Conservation (phyloP, 768 basidiomycete species). For the Ramaria sp. region DNA sequence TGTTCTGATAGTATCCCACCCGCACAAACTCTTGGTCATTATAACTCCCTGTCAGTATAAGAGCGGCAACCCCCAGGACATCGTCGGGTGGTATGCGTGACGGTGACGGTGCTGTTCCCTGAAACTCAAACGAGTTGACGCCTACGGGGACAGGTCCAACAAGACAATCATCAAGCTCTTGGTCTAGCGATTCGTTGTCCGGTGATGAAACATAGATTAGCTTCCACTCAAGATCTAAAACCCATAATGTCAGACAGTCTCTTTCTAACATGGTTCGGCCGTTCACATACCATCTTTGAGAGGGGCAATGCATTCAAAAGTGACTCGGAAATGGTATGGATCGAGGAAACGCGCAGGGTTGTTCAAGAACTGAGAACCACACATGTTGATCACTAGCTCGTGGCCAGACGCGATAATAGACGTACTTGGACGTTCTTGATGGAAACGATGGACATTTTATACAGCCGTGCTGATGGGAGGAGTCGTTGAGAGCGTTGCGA, state of each 20-base stretch:
- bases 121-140: slow-evolving; percentile 95
- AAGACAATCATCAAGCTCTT: slow-evolving; percentile 95
- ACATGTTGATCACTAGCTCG: neutral
- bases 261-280: neutral
- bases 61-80: slow-evolving; percentile 90
- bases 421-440: slow-evolving; percentile 8
- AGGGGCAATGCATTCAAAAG: slow-evolving; percentile 91
- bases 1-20: slow-evolving; percentile 98
- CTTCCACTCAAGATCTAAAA: slow-evolving; percentile 90
- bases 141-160: slow-evolving; percentile 97
- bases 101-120: slow-evolving; percentile 75
- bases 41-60: slow-evolving; percentile 94
- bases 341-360: slow-evolving; percentile 90
- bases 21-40: slow-evolving; percentile 98
- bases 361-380: slow-evolving; percentile 59
- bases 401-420: neutral
- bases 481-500: too few relatives aligned
- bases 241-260: neutral
- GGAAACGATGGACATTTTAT: slow-evolving; percentile 7
- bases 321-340: slow-evolving; percentile 86
- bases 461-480: too few relatives aligned
- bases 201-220: slow-evolving; percentile 96
- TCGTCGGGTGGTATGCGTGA: slow-evolving; percentile 79
- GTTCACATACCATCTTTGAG: slow-evolving; percentile 66
- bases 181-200: slow-evolving; percentile 83